Percentiles rank a stretch among this genome's conserved stretches.
Conservation (phyloP, 192 early-diverging fungal genomes). For the Coemansia sp. region DNA sequence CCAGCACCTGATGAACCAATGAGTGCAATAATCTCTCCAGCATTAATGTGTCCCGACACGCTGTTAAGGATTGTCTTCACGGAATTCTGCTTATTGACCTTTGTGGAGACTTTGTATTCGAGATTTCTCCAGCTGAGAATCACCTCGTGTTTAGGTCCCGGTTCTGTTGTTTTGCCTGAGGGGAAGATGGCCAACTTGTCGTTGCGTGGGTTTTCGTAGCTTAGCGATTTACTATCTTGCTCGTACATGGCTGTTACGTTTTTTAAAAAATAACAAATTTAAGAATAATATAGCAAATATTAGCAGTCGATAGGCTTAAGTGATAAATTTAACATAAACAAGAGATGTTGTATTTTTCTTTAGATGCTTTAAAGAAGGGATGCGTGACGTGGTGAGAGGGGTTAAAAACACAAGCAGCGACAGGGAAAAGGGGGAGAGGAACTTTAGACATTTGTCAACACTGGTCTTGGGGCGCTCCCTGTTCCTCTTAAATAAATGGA, state of each 20-base stretch:
- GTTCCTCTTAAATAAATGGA: no score
- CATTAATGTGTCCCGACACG: slow-evolving; percentile 64
- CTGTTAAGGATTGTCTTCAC: slow-evolving; percentile 55
- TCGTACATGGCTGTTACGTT: no score
- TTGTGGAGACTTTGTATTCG: slow-evolving; percentile 7
- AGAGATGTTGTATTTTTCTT: not conserved
- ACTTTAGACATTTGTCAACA: no score
- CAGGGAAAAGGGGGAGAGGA: not conserved
- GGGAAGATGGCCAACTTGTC: not conserved
- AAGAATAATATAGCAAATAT: no score
- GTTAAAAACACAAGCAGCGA: not conserved
- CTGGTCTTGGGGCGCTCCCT: no score
- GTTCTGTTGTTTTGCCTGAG: not conserved
- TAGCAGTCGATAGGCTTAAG: no score
- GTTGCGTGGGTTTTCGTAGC: not conserved
- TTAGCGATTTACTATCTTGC: no score
- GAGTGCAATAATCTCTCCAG: slow-evolving; percentile 76
- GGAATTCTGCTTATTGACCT: not conserved
- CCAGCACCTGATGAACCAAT: slow-evolving; percentile 93
- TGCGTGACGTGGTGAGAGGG: not conserved
- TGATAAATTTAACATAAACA: not conserved
- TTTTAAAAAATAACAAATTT: no score
- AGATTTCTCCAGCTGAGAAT: slow-evolving; percentile 9
- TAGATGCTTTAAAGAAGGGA: not conserved
- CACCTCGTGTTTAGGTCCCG: not conserved